Conservation (phyloP, 2,329 filamentous ascomycete species). For the Ophiocordyceps camponoti-saundersi region DNA sequence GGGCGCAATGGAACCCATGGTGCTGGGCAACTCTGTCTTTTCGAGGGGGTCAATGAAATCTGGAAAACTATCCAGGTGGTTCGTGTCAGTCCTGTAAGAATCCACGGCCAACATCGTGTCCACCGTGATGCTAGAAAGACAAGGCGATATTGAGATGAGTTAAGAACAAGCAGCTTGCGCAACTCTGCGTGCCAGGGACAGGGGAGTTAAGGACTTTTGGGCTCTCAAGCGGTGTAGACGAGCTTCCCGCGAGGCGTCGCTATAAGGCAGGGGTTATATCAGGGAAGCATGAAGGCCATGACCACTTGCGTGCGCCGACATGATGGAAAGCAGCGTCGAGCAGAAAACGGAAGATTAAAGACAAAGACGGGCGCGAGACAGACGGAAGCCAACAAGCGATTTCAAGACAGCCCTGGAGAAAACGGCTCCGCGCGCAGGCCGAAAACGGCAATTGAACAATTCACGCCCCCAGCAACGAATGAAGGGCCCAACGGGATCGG, state of each 20-base stretch:
- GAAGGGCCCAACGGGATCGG: not conserved
- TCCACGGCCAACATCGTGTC: constrained; percentile 19
- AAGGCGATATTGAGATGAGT: not conserved
- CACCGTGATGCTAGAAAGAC: not conserved
- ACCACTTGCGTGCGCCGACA: not conserved
- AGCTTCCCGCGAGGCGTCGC: not conserved
- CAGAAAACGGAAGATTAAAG: not conserved
- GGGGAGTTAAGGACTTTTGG: not conserved
- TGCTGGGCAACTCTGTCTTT: constrained; percentile 9
- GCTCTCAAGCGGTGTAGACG: not conserved
- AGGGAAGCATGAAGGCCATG: not conserved
- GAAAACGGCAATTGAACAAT: not conserved
- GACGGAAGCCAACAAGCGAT: not conserved
- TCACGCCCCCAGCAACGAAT: not conserved
- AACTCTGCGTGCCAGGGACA: not conserved
- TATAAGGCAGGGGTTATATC: not conserved
- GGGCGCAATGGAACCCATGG: constrained; percentile 12
- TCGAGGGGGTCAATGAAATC: constrained; percentile 24
- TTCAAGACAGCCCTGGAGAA: not conserved
- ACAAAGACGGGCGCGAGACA: not conserved
- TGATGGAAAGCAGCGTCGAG: not conserved
- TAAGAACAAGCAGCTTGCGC: not conserved
- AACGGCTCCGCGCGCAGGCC: not conserved
- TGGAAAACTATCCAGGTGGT: constrained; percentile 23
- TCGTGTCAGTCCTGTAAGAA: constrained; percentile 22